These are phyloP conservation scores for Claviceps arundinis DNA, from an alignment of 2,329 filamentous ascomycete species.

Conservation along the genomic window DNA sequence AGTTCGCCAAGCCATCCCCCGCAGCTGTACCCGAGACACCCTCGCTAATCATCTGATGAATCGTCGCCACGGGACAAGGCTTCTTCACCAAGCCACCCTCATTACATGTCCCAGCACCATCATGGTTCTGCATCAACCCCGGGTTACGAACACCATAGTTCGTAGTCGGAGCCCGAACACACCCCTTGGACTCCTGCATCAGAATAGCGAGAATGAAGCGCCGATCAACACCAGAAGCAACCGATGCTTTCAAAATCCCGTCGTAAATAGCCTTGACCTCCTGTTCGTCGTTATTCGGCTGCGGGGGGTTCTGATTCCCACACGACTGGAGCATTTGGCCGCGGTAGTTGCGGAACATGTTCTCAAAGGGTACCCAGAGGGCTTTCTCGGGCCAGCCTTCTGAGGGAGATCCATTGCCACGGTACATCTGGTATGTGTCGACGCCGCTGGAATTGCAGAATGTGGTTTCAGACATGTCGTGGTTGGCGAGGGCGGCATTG, in stretches of 20 bases:
- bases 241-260: conserved; percentile 20
- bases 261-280: conserved; percentile 16
- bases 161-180: conserved; percentile 26
- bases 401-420: conserved; percentile 14
- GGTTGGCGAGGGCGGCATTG: not conserved
- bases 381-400: conserved; percentile 18
- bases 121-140: conserved; percentile 26
- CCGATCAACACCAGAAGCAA: conserved; percentile 18
- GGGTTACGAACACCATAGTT: conserved; percentile 28
- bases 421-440: conserved; percentile 19
- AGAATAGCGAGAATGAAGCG: conserved; percentile 31
- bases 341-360: not conserved
- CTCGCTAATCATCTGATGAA: conserved; percentile 23
- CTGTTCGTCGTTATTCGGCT: not conserved
- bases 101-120: conserved; percentile 21
- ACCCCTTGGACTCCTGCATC: conserved; percentile 31
- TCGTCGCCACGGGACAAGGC: conserved; percentile 14
- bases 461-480: conserved; percentile 6
- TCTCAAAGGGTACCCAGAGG: conserved; percentile 16
- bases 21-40: conserved; percentile 26
- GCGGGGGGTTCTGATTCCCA: not conserved
- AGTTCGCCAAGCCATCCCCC: conserved; percentile 29
- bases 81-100: conserved; percentile 13
- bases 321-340: not conserved
- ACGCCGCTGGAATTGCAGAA: conserved; percentile 7